phyloP scores from a whole-genome alignment of 768 basidiomycete species.

The Brasilioporus rufonigricans region DNA sequence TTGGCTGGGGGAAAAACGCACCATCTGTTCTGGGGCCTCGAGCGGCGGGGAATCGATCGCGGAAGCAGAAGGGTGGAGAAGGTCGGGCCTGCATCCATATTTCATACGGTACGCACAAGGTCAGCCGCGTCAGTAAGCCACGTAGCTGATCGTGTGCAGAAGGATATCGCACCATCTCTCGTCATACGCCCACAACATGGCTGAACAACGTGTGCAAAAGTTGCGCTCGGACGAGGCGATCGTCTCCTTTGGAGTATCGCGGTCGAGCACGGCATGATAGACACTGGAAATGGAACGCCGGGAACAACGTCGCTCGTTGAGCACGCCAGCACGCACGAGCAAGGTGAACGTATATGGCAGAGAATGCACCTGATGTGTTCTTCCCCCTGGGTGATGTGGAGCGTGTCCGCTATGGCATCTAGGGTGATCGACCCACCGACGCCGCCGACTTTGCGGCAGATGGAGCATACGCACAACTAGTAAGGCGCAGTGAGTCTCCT shows the following conservation, averaged over 20 bases:
- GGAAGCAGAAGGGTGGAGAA: slow-evolving; percentile 66
- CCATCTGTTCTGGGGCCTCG: slow-evolving; percentile 48
- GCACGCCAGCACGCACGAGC: neutral
- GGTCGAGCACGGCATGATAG: slow-evolving; percentile 33
- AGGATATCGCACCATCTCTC: slow-evolving; percentile 42
- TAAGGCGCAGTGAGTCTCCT: neutral
- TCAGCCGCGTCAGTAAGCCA: no score
- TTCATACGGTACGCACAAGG: no score
- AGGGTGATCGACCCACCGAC: neutral
- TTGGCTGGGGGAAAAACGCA: slow-evolving; percentile 22
- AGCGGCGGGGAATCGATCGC: slow-evolving; percentile 63
- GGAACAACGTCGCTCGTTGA: neutral
- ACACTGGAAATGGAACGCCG: slow-evolving; percentile 17
- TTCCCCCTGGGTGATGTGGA: neutral
- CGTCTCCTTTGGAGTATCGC: slow-evolving; percentile 48
- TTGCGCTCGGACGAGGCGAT: slow-evolving; percentile 55
- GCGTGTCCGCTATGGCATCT: slow-evolving; percentile 41
- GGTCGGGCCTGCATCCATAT: slow-evolving; percentile 48
- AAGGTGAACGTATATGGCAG: no score
- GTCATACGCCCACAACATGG: slow-evolving; percentile 69
- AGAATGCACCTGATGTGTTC: slow-evolving; percentile 40
- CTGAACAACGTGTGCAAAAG: slow-evolving; percentile 62
- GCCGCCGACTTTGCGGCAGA: slow-evolving; percentile 32
- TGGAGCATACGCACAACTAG: slow-evolving; percentile 60
- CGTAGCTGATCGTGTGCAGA: no score